Evolutionary conservation across 306 rosid species (phyloP), one percentile per base, ranked within the genome.

Genomic region (Mimosa bimucronata): DNA sequence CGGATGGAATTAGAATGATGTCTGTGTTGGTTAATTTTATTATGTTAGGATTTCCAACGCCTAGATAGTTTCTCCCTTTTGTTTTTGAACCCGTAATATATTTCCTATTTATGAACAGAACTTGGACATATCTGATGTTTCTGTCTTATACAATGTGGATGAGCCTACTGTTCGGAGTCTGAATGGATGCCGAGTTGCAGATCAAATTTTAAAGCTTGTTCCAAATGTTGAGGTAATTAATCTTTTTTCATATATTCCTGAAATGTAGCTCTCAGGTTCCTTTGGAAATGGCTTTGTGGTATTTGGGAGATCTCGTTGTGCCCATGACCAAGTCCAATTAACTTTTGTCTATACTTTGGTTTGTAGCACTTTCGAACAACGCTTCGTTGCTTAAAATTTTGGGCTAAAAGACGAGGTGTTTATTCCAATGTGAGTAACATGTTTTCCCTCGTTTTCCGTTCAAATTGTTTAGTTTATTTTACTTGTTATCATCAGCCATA

Each of bases 141-240:
- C 97, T 81, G 84, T 95, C 58, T 80, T 95, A 21, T 82, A 68
- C 69, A 85, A 93, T 66, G 90, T 95, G 71, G 99, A 95, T 61
- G 99, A 95, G 86, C 97, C 91, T 75, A 93, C 98, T 12, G 97
- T 91, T 81, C 91, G 97, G 77, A 91, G 98, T 86, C 87, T 95
- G 81, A 95, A 95, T 78, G 99, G 99, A 23, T 95, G 99, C 80
- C 85, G 99, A 83, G 99, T 95, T 88, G 99, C 99, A 6, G 99
- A 91, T 88, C 99, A 91, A 81, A 93, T 95, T 88, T 94, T 95
- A 42, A 95, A 92, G 87, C 99, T 91, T 77, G 98, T 95, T 78
- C 99, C 99, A 46, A 95, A 95, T 80, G 83, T 85, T 76, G 90
- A 91, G 98, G 99, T 95, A 30, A 58, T 52, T 57, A 15, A 38